A percentile compares a stretch with the other conserved stretches of the same genome.
Evolutionary conservation across 345 rosid species (phyloP).

Genomic region (Eucalyptus cladocalyx): DNA sequence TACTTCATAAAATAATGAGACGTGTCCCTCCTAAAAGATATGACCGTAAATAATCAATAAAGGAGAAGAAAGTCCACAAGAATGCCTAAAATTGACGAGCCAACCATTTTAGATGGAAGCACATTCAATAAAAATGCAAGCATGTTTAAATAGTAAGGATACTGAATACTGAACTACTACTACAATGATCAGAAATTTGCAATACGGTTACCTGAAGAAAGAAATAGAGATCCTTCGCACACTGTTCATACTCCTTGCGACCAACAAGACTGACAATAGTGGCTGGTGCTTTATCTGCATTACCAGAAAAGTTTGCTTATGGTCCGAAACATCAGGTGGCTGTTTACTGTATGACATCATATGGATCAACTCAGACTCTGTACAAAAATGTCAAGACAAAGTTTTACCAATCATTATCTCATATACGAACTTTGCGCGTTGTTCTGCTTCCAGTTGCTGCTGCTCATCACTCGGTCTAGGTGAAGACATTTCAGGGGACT

Average conservation of each 20-base stretch:
- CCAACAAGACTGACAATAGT: conserved; percentile 78
- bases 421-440: conserved; percentile 82
- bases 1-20: background rate
- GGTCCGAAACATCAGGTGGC: background rate
- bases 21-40: background rate
- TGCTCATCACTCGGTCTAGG: conserved; percentile 43
- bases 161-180: background rate
- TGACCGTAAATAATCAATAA: background rate
- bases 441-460: conserved; percentile 56
- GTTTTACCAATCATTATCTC: conserved; percentile 81
- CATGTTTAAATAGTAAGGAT: background rate
- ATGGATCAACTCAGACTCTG: background rate
- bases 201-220: conserved; percentile 69
- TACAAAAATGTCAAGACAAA: background rate
- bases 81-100: background rate
- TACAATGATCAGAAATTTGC: background rate
- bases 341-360: background rate
- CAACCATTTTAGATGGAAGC: background rate
- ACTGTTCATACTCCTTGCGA: conserved; percentile 85
- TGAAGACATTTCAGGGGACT: conserved; percentile 24
- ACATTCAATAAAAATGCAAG: background rate
- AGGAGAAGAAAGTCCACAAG: background rate
- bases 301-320: background rate
- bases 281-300: conserved; percentile 83
- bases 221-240: conserved; percentile 84